Conservation (phyloP, 495 filamentous ascomycete species). For the Neurospora sp. region DNA sequence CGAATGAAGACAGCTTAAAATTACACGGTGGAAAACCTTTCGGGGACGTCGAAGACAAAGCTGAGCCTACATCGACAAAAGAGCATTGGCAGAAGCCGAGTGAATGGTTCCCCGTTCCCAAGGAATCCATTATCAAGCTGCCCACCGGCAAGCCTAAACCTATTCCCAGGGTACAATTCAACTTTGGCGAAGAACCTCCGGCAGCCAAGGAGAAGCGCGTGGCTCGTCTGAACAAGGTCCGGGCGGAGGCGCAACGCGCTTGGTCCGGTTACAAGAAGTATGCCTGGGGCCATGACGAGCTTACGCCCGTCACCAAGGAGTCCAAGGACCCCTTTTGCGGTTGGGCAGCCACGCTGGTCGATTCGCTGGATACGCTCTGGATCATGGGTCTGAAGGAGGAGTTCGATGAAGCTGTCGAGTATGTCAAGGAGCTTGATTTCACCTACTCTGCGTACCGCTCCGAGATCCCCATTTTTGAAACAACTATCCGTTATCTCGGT, state of each 20-base stretch:
- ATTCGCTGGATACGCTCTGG: slow-evolving; percentile 90
- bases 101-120: slow-evolving; percentile 65
- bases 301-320: slow-evolving; percentile 55
- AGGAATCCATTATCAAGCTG: slow-evolving; percentile 58
- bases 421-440: slow-evolving; percentile 78
- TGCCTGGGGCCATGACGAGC: slow-evolving; percentile 80
- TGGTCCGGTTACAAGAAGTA: slow-evolving; percentile 77
- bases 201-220: slow-evolving; percentile 51
- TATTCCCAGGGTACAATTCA: slow-evolving; percentile 68
- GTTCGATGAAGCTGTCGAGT: slow-evolving; percentile 74
- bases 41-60: slow-evolving; percentile 12
- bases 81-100: slow-evolving; percentile 60
- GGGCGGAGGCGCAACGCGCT: slow-evolving; percentile 61
- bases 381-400: slow-evolving; percentile 88
- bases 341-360: slow-evolving; percentile 91
- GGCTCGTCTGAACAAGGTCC: slow-evolving; percentile 57
- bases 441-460: slow-evolving; percentile 52
- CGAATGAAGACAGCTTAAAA: neutral
- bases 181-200: slow-evolving; percentile 53
- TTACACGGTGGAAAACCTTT: neutral
- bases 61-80: slow-evolving; percentile 12
- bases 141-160: slow-evolving; percentile 57
- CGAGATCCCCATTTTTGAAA: slow-evolving; percentile 76
- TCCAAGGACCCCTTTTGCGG: slow-evolving; percentile 74
- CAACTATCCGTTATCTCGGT: slow-evolving; percentile 78